phyloP scores from a whole-genome alignment of 208 protist species.

The Trypanosomatidae sp. region DNA sequence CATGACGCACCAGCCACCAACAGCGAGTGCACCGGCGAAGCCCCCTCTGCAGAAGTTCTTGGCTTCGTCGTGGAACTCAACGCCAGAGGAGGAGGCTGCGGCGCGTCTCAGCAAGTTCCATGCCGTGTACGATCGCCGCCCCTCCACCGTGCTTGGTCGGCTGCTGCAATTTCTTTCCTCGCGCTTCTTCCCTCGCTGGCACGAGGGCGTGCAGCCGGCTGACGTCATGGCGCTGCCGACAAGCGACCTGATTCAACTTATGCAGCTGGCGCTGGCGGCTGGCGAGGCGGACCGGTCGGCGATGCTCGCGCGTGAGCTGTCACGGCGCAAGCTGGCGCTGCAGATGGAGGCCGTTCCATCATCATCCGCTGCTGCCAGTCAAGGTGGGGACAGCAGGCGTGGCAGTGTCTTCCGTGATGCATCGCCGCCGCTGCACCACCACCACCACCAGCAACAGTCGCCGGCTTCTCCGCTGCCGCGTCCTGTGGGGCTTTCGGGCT shows the following conservation, averaged over 20 bases:
- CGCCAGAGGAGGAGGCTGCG: slow-evolving; percentile 3
- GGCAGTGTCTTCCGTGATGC: too few relatives aligned
- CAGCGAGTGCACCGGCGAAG: background rate
- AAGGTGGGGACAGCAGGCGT: too few relatives aligned
- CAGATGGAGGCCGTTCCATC: too few relatives aligned
- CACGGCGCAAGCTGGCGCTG: slow-evolving; percentile 40
- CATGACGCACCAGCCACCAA: slow-evolving; percentile 11
- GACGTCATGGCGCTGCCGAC: slow-evolving; percentile 31
- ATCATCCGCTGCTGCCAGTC: too few relatives aligned
- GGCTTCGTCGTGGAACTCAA: slow-evolving; percentile 14
- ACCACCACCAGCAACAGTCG: too few relatives aligned
- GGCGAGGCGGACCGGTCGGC: slow-evolving; percentile 60
- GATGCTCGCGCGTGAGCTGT: slow-evolving; percentile 69
- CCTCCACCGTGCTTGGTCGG: slow-evolving; percentile 13
- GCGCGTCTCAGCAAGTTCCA: slow-evolving; percentile 27
- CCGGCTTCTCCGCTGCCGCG: too few relatives aligned
- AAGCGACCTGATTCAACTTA: slow-evolving; percentile 72
- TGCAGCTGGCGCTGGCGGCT: slow-evolving; percentile 71
- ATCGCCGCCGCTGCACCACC: background rate
- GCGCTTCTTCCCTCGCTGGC: slow-evolving; percentile 33
- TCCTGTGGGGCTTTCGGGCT: too few relatives aligned
- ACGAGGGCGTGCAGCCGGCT: slow-evolving; percentile 19
- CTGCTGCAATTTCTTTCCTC: slow-evolving; percentile 39
- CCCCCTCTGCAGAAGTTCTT: slow-evolving; percentile 8
- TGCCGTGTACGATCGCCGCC: slow-evolving; percentile 16